These are phyloP conservation scores for Allium sativum DNA, from an alignment of 106 monocot genomes.

Conservation along the genomic window DNA sequence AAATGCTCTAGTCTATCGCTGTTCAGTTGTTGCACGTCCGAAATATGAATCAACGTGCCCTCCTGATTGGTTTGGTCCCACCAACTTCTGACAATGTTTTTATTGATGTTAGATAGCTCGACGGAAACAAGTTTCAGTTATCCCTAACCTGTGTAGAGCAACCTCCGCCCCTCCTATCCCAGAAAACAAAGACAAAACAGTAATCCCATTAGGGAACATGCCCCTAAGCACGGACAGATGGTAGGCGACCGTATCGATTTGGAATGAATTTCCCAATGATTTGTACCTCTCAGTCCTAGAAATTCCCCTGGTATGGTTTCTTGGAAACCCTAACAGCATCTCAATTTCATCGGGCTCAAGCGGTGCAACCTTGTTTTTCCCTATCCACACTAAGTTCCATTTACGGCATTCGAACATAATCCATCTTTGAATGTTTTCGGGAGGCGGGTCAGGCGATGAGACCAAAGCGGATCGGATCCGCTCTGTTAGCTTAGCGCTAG, in stretches of 20 bases:
- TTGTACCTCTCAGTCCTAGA: not conserved
- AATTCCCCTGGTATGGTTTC: too few species aligned
- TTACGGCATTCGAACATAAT: too few species aligned
- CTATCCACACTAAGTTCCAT: too few species aligned
- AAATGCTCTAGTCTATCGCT: constrained; percentile 25
- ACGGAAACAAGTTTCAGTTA: constrained; percentile 60
- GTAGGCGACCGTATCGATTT: constrained; percentile 77
- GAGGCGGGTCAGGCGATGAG: constrained; percentile 20
- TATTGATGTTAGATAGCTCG: constrained; percentile 47
- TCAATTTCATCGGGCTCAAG: too few species aligned
- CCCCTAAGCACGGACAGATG: constrained; percentile 57
- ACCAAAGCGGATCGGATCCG: constrained; percentile 22
- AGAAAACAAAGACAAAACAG: constrained; percentile 53
- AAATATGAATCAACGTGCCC: constrained; percentile 39
- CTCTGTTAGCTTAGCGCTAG: constrained; percentile 30
- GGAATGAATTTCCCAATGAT: constrained; percentile 69
- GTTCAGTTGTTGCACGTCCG: constrained; percentile 36
- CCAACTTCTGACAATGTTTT: constrained; percentile 50
- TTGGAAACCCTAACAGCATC: too few species aligned
- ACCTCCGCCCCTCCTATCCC: constrained; percentile 91
- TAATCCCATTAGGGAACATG: constrained; percentile 60
- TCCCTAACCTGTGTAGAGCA: constrained; percentile 59
- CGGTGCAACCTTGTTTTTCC: too few species aligned
- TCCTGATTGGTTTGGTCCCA: constrained; percentile 63
- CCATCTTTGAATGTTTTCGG: not conserved